Evolutionary conservation across 108 stramenopile species (phyloP).

Genomic region (Skeletonema marinoi): DNA sequence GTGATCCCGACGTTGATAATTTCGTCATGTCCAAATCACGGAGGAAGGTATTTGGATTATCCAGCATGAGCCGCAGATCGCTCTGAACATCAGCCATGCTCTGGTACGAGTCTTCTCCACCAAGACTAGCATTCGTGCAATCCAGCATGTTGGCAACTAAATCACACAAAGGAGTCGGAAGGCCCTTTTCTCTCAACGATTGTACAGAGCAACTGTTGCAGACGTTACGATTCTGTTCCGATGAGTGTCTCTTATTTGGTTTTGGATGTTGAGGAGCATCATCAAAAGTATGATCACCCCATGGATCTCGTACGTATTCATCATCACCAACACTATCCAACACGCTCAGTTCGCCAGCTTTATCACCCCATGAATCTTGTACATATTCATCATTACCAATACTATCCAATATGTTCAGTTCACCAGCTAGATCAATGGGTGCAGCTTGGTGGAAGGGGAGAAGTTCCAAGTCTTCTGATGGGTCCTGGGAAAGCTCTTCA

Average conservation of each 20-base stretch:
- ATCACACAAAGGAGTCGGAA: conserved; percentile 18
- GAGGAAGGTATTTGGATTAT: conserved; percentile 5
- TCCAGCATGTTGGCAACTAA: conserved; percentile 21
- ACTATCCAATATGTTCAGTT: background rate
- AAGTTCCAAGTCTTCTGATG: background rate
- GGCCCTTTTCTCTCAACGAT: conserved; percentile 1
- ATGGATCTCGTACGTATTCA: too few species aligned
- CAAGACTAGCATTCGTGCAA: background rate
- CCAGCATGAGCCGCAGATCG: conserved; percentile 17
- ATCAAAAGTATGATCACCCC: too few species aligned
- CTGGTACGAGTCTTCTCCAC: conserved; percentile 11
- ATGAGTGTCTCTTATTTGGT: background rate
- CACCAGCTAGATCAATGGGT: background rate
- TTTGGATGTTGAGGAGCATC: background rate
- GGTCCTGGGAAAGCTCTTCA: background rate
- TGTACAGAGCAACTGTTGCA: background rate
- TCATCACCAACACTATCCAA: too few species aligned
- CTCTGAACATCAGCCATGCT: background rate
- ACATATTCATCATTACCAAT: too few species aligned
- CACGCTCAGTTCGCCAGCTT: too few species aligned
- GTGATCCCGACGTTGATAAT: conserved; percentile 7
- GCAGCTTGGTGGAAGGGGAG: background rate
- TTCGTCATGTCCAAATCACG: conserved; percentile 6
- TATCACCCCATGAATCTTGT: too few species aligned
- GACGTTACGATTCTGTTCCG: background rate